Percentiles rank a stretch among this genome's conserved stretches.
Conservation (phyloP, 768 basidiomycete species). For the Imleria badia region DNA sequence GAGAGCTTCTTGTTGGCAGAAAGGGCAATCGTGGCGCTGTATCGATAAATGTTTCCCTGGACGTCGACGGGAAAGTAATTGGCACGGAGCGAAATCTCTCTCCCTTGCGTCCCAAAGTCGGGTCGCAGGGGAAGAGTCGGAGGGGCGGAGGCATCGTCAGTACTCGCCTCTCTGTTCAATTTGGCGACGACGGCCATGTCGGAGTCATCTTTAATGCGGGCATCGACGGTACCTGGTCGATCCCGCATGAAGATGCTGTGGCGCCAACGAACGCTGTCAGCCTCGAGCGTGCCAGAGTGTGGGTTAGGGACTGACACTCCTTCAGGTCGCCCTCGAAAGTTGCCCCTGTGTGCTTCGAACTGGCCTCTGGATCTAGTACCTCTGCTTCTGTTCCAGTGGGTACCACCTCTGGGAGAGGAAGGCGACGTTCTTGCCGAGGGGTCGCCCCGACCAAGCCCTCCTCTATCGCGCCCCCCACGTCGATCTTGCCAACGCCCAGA, state of each 20-base stretch:
- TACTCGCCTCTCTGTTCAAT: constrained; percentile 23
- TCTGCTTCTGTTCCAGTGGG: constrained; percentile 9
- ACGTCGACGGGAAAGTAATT: constrained; percentile 50
- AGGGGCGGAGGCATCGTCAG: background rate
- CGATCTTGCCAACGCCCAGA: constrained; percentile 16
- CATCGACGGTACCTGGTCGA: constrained; percentile 47
- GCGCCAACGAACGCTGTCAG: background rate
- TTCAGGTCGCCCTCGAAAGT: constrained; percentile 13
- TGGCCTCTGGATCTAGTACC: background rate
- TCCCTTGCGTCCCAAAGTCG: constrained; percentile 43
- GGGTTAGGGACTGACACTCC: constrained; percentile 15
- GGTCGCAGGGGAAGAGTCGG: constrained; percentile 43
- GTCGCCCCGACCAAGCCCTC: background rate
- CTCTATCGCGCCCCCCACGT: constrained; percentile 17
- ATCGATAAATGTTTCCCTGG: constrained; percentile 40
- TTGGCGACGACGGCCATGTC: constrained; percentile 38
- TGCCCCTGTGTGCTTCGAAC: constrained; percentile 20
- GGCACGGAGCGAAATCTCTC: constrained; percentile 41
- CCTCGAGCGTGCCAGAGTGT: background rate
- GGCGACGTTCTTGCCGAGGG: background rate
- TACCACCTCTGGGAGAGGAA: constrained; percentile 4
- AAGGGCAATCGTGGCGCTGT: constrained; percentile 35
- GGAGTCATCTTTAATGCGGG: constrained; percentile 46
- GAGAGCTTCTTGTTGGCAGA: constrained; percentile 14
- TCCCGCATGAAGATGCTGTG: constrained; percentile 34